phyloP scores from a whole-genome alignment of 164 flowering plant genomes.

The Vitis amurensis region DNA sequence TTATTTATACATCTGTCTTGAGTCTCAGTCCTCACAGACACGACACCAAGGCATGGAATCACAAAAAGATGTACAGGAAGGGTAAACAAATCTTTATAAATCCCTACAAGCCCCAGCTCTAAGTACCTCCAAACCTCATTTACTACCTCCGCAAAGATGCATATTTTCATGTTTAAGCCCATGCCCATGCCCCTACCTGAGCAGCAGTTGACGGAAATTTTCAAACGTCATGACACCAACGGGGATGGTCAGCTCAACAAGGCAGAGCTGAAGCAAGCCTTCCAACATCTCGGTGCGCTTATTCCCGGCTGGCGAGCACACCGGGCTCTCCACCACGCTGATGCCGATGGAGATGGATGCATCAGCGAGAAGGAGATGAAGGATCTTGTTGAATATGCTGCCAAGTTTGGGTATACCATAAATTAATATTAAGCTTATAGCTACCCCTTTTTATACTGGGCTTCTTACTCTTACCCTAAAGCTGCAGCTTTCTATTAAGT shows the following conservation, averaged over 20 bases:
- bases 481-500: no score
- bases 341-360: constrained; percentile 12
- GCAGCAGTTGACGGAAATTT: constrained; percentile 11
- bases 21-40: no score
- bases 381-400: neutral
- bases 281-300: constrained; percentile 11
- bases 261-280: constrained; percentile 23
- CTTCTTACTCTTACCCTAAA: neutral
- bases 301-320: constrained; percentile 4
- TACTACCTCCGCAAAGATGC: neutral
- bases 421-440: no score
- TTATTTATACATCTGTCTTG: no score
- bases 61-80: no score
- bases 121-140: neutral
- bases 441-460: neutral
- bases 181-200: no score
- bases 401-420: neutral
- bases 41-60: no score
- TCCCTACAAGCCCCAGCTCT: no score
- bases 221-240: constrained; percentile 15
- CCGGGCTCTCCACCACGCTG: constrained; percentile 8
- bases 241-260: constrained; percentile 21
- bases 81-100: no score
- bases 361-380: constrained; percentile 1
- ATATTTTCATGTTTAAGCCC: no score